Evolutionary conservation across 148 eudicot species (phyloP).

Genomic region (Salicornia ramosissima): DNA sequence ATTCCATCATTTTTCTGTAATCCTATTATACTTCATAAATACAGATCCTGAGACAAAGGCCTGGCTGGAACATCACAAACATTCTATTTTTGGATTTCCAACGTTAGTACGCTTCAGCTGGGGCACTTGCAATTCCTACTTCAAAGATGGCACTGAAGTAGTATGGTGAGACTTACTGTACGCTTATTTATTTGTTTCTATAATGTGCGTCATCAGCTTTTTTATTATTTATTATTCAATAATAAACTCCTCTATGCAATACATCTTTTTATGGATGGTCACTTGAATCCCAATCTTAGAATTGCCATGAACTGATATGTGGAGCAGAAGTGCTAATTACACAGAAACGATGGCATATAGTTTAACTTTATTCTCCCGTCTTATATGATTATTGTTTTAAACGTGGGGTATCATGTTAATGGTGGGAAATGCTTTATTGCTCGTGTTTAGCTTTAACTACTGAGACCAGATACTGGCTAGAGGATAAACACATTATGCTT

Average conservation of each 20-base stretch:
- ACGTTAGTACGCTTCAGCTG: slow-evolving; percentile 94
- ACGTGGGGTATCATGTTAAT: background rate
- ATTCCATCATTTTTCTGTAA: background rate
- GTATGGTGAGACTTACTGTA: slow-evolving; percentile 51
- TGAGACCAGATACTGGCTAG: background rate
- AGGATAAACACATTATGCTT: background rate
- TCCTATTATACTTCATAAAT: slow-evolving; percentile 11
- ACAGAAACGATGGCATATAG: background rate
- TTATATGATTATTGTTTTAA: background rate
- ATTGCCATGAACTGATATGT: background rate
- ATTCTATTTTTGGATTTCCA: slow-evolving; percentile 88
- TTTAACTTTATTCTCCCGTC: background rate
- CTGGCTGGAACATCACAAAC: slow-evolving; percentile 86
- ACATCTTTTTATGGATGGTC: background rate
- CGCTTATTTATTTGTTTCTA: background rate
- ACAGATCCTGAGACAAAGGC: slow-evolving; percentile 85
- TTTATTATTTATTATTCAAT: background rate
- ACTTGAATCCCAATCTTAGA: background rate
- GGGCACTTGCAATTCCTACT: slow-evolving; percentile 86
- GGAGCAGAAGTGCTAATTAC: background rate
- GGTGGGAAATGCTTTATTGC: too few species aligned
- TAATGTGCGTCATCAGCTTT: background rate
- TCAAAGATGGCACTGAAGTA: slow-evolving; percentile 63
- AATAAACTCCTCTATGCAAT: background rate
- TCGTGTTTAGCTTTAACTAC: background rate